phyloP scores from a whole-genome alignment of 768 basidiomycete species.

The Suillus sp. region DNA sequence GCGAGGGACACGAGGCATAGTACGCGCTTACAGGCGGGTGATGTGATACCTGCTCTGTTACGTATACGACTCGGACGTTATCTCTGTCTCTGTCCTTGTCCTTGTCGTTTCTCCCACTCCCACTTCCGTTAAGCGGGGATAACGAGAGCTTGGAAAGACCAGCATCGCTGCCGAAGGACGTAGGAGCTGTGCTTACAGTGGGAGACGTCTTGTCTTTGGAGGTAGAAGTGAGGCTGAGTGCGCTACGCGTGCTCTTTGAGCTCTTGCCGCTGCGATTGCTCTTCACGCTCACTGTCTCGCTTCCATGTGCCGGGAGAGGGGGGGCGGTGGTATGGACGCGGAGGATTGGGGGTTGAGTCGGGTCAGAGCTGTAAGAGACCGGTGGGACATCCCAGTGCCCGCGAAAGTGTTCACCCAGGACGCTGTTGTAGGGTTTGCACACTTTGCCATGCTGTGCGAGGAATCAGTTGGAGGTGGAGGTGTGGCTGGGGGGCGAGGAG shows the following conservation, averaged over 20 bases:
- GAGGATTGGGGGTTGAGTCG: conserved; percentile 47
- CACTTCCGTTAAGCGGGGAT: conserved; percentile 29
- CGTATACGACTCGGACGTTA: conserved; percentile 65
- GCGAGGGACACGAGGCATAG: conserved; percentile 73
- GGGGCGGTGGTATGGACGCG: conserved; percentile 40
- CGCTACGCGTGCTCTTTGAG: conserved; percentile 61
- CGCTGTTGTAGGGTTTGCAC: conserved; percentile 91
- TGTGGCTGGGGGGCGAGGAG: not conserved
- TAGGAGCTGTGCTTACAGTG: conserved; percentile 53
- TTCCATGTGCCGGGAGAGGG: conserved; percentile 19
- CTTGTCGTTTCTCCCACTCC: conserved; percentile 38
- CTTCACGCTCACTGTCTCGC: conserved; percentile 56
- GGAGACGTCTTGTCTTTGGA: conserved; percentile 55
- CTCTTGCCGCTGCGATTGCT: conserved; percentile 53
- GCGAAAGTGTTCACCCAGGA: conserved; percentile 87
- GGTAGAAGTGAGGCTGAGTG: conserved; percentile 53
- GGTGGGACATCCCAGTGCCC: conserved; percentile 84
- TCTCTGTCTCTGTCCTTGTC: not conserved
- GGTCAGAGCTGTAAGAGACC: conserved; percentile 51
- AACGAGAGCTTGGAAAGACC: conserved; percentile 62
- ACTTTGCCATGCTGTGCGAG: conserved; percentile 77
- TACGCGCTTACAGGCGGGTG: conserved; percentile 94
- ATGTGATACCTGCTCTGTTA: conserved; percentile 96
- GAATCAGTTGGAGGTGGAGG: conserved; percentile 8
- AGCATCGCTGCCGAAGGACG: conserved; percentile 33